These are phyloP conservation scores for Suillus brevipes DNA, from an alignment of 768 basidiomycete species.

Conservation along the genomic window DNA sequence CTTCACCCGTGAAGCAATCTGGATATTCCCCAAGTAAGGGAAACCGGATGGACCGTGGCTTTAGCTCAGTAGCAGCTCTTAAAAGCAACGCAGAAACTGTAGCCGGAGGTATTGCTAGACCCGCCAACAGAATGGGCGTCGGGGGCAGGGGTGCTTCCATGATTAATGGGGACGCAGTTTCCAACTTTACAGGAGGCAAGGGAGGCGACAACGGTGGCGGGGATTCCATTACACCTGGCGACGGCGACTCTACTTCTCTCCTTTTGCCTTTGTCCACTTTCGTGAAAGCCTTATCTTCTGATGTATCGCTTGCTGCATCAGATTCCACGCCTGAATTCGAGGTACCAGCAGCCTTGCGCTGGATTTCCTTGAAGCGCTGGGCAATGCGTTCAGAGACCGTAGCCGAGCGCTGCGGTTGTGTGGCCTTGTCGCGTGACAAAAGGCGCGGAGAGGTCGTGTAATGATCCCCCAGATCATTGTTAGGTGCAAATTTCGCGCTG, in stretches of 20 bases:
- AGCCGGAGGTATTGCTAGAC: slow-evolving; percentile 63
- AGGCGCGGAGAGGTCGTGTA: slow-evolving; percentile 81
- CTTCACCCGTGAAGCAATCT: slow-evolving; percentile 86
- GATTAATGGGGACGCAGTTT: slow-evolving; percentile 35
- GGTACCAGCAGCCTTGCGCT: slow-evolving; percentile 48
- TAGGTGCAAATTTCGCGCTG: slow-evolving; percentile 89
- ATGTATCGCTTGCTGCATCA: slow-evolving; percentile 24
- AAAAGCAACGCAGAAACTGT: slow-evolving; percentile 69
- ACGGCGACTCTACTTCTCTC: slow-evolving; percentile 50
- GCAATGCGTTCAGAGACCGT: slow-evolving; percentile 89
- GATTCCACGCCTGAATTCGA: slow-evolving; percentile 29
- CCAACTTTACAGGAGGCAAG: slow-evolving; percentile 46
- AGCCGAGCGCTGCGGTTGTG: slow-evolving; percentile 60
- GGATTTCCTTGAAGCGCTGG: slow-evolving; percentile 78
- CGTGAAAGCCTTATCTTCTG: slow-evolving; percentile 37
- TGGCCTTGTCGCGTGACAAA: slow-evolving; percentile 53
- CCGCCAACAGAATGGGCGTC: slow-evolving; percentile 70
- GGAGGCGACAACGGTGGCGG: slow-evolving; percentile 68
- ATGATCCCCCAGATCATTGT: slow-evolving; percentile 58
- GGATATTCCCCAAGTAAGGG: slow-evolving; percentile 82
- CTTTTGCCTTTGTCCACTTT: slow-evolving; percentile 87
- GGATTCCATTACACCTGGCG: slow-evolving; percentile 40
- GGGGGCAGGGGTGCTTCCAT: slow-evolving; percentile 43
- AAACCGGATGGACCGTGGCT: slow-evolving; percentile 69
- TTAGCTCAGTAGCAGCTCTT: slow-evolving; percentile 72